Base-by-base conservation (phyloP, 2,329 filamentous ascomycete species). In the Elsinoe necatrix region DNA sequence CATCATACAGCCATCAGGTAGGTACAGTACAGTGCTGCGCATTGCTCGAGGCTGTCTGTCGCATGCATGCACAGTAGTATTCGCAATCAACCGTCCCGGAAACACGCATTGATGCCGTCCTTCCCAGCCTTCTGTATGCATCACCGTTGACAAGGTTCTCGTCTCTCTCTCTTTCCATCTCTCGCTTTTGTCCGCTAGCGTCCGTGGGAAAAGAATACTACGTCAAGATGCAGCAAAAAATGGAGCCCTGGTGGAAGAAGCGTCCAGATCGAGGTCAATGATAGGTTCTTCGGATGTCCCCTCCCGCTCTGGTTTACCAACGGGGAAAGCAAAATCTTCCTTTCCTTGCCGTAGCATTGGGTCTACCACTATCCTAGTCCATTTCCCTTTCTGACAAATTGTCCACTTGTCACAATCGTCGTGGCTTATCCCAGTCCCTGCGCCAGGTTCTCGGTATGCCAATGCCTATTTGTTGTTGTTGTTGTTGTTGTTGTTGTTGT, bases 121-220 rank as follows among this genome's bases (percentile, higher is more conserved):
- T 23, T 23, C 16, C 20, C 41, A 43, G 20, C 20, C 41, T 23
- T 23, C 41, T 12, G 9, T 18, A 43, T 43, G 41, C 41, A 43
- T 43, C 41, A 45, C 41, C 41, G 41, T 45, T 45, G 41, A 45
- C 41, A 27, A 45, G n/a, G 41, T 45, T 20, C 41, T 45, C 41
- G 41, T 43, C 41, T 43, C 18, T 11, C 37, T 11, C 37, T n/a
- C n/a, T 6, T 7, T n/a, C 11, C 5, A 7, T 16, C 37, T n/a
- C 37, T 29, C 27, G n/a, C 18, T n/a, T 18, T 45, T 45, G 41
- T 45, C 41, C 41, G 21, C 21, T 45, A 45, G 41, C 41, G 41
- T n/a, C 18, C 41, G n/a, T 20, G 11, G 11, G 20, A 18, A 12
- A 27, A 45, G 12, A 23, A 11, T 45, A 11, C 39, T 21, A 45